Base-by-base conservation (phyloP, 768 basidiomycete genomes). In the Phanerochaete sordida region DNA sequence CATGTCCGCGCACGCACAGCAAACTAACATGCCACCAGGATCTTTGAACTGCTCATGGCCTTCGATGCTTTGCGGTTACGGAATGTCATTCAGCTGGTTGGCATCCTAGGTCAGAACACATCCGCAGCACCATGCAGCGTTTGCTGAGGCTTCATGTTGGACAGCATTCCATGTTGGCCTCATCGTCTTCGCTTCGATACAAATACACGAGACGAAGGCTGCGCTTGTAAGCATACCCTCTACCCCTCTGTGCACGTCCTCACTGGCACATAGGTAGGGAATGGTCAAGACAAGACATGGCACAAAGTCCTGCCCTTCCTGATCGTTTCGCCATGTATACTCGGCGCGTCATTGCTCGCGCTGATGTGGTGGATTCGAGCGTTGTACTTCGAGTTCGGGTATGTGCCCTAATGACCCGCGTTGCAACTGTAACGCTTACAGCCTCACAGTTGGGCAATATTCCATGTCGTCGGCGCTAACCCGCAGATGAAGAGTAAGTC, bases 391-490 rank as follows among this genome's bases (percentile, higher is more conserved):
- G 92, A 94, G 73, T 94, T 94, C 68, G 92, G 92, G 91, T 92
- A 70, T 56, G 86, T 66, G 2, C 30, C 31, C 43, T 35, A 37
- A 13, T 35, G 33, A 35, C 16, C 26, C 53, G 9, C 24, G 13
- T 7, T 23, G 31, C 26, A 30, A 6, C 30, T n/a, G 31, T 48
- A 19, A 19, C 27, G 30, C 5, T 57, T 49, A 44, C 54, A 23
- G 31, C 33, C 9, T 47, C 13, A 15, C 62, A 93, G 91, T 46
- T 94, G 92, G 93, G 91, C 90, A 43, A 90, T 94, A 68, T 94
- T 94, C 77, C 92, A 93, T 68, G 85, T 90, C 35, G 91, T 93
- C 23, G 91, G 91, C 31, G 92, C 92, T 35, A 90, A 92, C 65
- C 88, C 89, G 11, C 87, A 80, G 65, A 86, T 90, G 83, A 93